These are phyloP conservation scores for Luffa acutangula DNA, from an alignment of 306 rosid genomes.

Conservation along the genomic window DNA sequence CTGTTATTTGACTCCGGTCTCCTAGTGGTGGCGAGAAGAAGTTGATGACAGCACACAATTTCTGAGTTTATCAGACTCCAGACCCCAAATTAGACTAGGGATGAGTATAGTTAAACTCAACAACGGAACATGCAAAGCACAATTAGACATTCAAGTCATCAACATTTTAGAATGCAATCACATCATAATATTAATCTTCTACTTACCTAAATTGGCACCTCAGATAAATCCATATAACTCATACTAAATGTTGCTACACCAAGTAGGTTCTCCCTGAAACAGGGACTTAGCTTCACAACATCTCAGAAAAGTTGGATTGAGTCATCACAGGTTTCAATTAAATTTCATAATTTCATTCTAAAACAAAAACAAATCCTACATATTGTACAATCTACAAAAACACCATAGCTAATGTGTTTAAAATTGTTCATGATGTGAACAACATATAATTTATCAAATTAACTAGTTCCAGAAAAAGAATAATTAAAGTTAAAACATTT, in stretches of 20 bases:
- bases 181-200: no score
- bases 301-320: slow-evolving; percentile 33
- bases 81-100: not conserved
- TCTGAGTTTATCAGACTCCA: slow-evolving; percentile 51
- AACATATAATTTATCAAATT: no score
- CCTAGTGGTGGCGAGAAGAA: slow-evolving; percentile 34
- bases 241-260: slow-evolving; percentile 37
- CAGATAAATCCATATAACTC: slow-evolving; percentile 39
- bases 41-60: slow-evolving; percentile 67
- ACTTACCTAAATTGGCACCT: not conserved
- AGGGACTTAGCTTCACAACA: slow-evolving; percentile 51
- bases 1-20: slow-evolving; percentile 64
- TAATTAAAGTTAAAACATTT: no score
- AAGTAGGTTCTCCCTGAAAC: slow-evolving; percentile 77
- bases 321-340: slow-evolving; percentile 25
- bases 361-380: no score
- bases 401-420: no score
- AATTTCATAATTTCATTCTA: not conserved
- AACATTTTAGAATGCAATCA: not conserved
- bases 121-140: not conserved
- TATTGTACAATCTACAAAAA: no score
- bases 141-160: not conserved
- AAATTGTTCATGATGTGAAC: no score
- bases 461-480: no score
- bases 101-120: slow-evolving; percentile 10